These are phyloP conservation scores for Clonostachys chloroleuca DNA, from an alignment of 2,329 filamentous ascomycete genomes.

Conservation along the genomic window DNA sequence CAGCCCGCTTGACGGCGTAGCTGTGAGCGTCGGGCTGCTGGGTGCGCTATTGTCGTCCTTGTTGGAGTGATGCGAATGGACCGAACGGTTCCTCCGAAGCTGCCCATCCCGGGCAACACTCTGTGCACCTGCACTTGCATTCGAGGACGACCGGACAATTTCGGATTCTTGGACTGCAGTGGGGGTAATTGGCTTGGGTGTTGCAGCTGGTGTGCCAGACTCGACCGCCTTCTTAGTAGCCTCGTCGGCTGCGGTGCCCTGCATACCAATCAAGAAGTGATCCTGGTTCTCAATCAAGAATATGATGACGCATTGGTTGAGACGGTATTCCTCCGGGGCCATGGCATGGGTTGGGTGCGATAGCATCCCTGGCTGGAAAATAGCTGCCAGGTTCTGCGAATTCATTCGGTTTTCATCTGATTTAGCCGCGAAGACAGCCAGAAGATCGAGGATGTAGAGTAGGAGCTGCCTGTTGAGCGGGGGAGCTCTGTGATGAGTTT, in stretches of 20 bases:
- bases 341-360: slow-evolving; percentile 94
- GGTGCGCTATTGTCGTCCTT: slow-evolving; percentile 70
- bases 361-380: slow-evolving; percentile 94
- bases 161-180: slow-evolving; percentile 51
- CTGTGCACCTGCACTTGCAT: slow-evolving; percentile 82
- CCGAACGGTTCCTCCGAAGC: slow-evolving; percentile 83
- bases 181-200: slow-evolving; percentile 9
- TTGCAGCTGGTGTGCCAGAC: slow-evolving; percentile 58
- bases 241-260: slow-evolving; percentile 95
- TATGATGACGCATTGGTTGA: slow-evolving; percentile 95
- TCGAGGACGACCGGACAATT: slow-evolving; percentile 68
- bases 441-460: slow-evolving; percentile 90
- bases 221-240: slow-evolving; percentile 60
- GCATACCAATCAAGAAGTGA: slow-evolving; percentile 97
- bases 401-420: slow-evolving; percentile 97
- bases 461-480: slow-evolving; percentile 90
- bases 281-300: slow-evolving; percentile 99
- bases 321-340: slow-evolving; percentile 86
- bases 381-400: slow-evolving; percentile 87
- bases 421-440: slow-evolving; percentile 96
- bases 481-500: slow-evolving; percentile 84
- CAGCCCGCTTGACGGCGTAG: slow-evolving; percentile 51
- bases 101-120: slow-evolving; percentile 78
- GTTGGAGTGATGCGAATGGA: slow-evolving; percentile 82
- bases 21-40: slow-evolving; percentile 50